These are phyloP conservation scores for Aureobasidium melanogenum DNA, from an alignment of 2,329 filamentous ascomycete species.

Conservation along the genomic window DNA sequence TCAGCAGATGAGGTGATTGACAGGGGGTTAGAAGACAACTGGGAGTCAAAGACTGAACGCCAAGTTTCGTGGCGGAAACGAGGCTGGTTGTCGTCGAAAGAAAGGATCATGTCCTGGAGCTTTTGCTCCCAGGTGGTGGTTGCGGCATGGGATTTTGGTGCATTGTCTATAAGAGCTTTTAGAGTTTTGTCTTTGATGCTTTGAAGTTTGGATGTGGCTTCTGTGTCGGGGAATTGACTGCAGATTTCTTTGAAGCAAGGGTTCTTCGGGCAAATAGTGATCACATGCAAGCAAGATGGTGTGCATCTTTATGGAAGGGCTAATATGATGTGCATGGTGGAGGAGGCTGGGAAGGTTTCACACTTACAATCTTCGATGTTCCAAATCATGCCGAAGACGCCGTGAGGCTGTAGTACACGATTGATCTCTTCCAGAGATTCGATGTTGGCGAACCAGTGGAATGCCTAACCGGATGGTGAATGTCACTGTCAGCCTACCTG, in stretches of 20 bases:
- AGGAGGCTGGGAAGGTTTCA: constrained; percentile 11
- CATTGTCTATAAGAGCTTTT: constrained; percentile 42
- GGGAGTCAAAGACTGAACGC: constrained; percentile 55
- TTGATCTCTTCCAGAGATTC: constrained; percentile 57
- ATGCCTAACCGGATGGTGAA: constrained; percentile 22
- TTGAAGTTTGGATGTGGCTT: constrained; percentile 20
- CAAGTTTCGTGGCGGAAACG: constrained; percentile 59
- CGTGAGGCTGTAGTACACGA: constrained; percentile 53
- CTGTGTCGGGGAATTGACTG: constrained; percentile 44
- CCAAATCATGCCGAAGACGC: constrained; percentile 60
- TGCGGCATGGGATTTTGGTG: constrained; percentile 47
- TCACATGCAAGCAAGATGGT: constrained; percentile 7
- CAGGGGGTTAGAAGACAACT: constrained; percentile 45
- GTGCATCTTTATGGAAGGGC: not conserved
- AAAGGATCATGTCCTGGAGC: constrained; percentile 51
- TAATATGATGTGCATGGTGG: not conserved
- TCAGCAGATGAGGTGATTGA: constrained; percentile 32
- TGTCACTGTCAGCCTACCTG: constrained; percentile 13
- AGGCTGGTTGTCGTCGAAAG: constrained; percentile 48
- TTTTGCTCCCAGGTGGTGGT: constrained; percentile 53
- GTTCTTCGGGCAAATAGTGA: constrained; percentile 15
- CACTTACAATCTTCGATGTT: constrained; percentile 61
- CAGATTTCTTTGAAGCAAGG: not conserved
- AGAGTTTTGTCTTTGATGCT: not conserved
- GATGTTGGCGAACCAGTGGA: constrained; percentile 56